These are phyloP conservation scores for Aspergillus sclerotialis DNA, from an alignment of 2,329 filamentous ascomycete genomes.

Conservation along the genomic window DNA sequence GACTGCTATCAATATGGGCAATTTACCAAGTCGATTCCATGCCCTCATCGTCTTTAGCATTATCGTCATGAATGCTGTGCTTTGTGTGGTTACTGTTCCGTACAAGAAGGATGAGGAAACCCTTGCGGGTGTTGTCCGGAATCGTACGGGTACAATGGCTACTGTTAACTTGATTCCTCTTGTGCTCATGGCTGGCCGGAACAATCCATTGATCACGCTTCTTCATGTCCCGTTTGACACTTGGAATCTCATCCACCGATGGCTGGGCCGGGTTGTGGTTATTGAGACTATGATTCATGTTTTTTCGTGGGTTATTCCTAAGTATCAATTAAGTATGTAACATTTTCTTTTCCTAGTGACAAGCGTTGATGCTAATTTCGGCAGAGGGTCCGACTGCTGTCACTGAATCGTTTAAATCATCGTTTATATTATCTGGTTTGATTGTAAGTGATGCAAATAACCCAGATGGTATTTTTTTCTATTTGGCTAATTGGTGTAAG, in stretches of 20 bases:
- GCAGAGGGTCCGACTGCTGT: slow-evolving; percentile 35
- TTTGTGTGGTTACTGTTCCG: slow-evolving; percentile 43
- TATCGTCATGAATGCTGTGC: slow-evolving; percentile 39
- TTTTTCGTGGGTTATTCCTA: slow-evolving; percentile 66
- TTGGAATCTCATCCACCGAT: slow-evolving; percentile 62
- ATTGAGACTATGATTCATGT: slow-evolving; percentile 65
- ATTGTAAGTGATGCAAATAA: slow-evolving; percentile 31
- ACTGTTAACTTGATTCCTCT: slow-evolving; percentile 39
- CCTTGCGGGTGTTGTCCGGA: slow-evolving; percentile 34
- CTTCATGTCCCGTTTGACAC: slow-evolving; percentile 38
- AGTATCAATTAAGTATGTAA: slow-evolving; percentile 40
- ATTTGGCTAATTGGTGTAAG: slow-evolving; percentile 10
- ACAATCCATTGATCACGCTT: slow-evolving; percentile 37
- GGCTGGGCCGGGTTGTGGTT: slow-evolving; percentile 67
- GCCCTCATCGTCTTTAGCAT: slow-evolving; percentile 34
- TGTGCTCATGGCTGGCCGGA: slow-evolving; percentile 35
- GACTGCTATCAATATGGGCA: slow-evolving; percentile 38
- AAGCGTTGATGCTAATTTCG: slow-evolving; percentile 49
- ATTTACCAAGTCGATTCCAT: slow-evolving; percentile 41
- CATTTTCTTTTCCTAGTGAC: slow-evolving; percentile 2
- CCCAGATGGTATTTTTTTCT: too few relatives aligned
- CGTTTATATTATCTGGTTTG: slow-evolving; percentile 36
- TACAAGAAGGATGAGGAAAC: slow-evolving; percentile 28
- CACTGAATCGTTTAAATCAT: slow-evolving; percentile 19
- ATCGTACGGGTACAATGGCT: slow-evolving; percentile 36